Evolutionary conservation across 1,284 basidiomycete species (phyloP).

Genomic region (Cryptococcus jaspeensis): DNA sequence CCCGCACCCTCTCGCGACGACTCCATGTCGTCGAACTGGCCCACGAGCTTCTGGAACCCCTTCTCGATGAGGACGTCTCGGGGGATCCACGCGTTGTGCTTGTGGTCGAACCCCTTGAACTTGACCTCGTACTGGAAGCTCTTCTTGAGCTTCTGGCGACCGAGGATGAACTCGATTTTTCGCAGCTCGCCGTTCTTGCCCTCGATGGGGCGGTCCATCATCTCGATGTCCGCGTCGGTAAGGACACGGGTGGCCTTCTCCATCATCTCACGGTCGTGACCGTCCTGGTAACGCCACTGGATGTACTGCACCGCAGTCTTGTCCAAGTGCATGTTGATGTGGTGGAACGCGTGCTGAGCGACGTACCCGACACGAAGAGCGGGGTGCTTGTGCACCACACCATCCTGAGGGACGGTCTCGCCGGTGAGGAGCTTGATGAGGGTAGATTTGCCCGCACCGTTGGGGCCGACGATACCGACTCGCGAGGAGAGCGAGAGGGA

Average conservation of each 20-base stretch:
- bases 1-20: conserved; percentile 91
- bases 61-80: conserved; percentile 85
- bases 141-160: conserved; percentile 97
- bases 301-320: conserved; percentile 96
- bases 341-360: conserved; percentile 96
- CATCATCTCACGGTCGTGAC: conserved; percentile 91
- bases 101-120: conserved; percentile 91
- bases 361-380: conserved; percentile 95
- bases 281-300: conserved; percentile 99
- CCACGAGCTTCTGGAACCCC: conserved; percentile 87
- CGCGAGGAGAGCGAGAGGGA: conserved; percentile 88
- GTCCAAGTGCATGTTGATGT: conserved; percentile 89
- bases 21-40: conserved; percentile 96
- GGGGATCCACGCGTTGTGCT: conserved; percentile 87
- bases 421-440: conserved; percentile 96
- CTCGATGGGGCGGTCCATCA: conserved; percentile 84
- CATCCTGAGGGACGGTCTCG: conserved; percentile 89
- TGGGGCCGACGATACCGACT: conserved; percentile 86
- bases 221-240: conserved; percentile 78
- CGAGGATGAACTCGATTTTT: conserved; percentile 82
- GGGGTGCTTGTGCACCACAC: conserved; percentile 93
- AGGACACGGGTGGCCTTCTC: conserved; percentile 90
- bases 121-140: conserved; percentile 94
- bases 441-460: conserved; percentile 94
- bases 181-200: conserved; percentile 89